phyloP scores from a whole-genome alignment of 2,329 filamentous ascomycete genomes.

The Penicillium vulpinum region DNA sequence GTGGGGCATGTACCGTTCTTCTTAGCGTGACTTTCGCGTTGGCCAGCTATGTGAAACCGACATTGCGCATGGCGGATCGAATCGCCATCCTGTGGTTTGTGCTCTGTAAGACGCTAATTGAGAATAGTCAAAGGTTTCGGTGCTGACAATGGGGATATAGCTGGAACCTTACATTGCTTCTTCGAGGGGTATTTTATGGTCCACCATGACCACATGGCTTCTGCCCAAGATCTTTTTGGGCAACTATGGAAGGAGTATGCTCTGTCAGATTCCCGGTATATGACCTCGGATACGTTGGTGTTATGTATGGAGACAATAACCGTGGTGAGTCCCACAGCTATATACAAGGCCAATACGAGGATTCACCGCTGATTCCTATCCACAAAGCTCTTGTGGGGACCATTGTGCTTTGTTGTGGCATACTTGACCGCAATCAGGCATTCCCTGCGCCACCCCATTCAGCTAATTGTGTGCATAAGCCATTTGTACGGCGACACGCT shows the following conservation, averaged over 20 bases:
- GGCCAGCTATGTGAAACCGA: constrained; percentile 55
- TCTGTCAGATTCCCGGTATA: constrained; percentile 80
- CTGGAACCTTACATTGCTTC: constrained; percentile 65
- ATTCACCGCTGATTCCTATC: constrained; percentile 6
- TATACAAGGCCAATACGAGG: background rate
- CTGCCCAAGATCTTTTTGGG: constrained; percentile 70
- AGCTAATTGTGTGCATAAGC: constrained; percentile 61
- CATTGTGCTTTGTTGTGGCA: constrained; percentile 59
- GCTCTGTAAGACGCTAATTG: constrained; percentile 56
- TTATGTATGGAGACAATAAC: constrained; percentile 86
- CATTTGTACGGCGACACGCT: constrained; percentile 65
- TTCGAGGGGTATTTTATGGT: constrained; percentile 85
- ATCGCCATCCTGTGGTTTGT: constrained; percentile 72
- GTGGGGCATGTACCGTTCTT: constrained; percentile 56
- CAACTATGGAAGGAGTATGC: constrained; percentile 95
- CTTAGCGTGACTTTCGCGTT: constrained; percentile 58
- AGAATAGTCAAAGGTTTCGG: background rate
- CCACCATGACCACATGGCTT: constrained; percentile 65
- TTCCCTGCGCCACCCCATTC: constrained; percentile 59
- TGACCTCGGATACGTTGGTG: constrained; percentile 79
- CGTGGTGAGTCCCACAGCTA: constrained; percentile 55
- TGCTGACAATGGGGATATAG: constrained; percentile 27
- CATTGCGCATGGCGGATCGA: constrained; percentile 56
- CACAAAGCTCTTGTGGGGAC: constrained; percentile 59
- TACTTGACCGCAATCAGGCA: constrained; percentile 55